Evolutionary conservation across 495 filamentous ascomycete species (phyloP).

Genomic region (Astrothelium subdiscretum): DNA sequence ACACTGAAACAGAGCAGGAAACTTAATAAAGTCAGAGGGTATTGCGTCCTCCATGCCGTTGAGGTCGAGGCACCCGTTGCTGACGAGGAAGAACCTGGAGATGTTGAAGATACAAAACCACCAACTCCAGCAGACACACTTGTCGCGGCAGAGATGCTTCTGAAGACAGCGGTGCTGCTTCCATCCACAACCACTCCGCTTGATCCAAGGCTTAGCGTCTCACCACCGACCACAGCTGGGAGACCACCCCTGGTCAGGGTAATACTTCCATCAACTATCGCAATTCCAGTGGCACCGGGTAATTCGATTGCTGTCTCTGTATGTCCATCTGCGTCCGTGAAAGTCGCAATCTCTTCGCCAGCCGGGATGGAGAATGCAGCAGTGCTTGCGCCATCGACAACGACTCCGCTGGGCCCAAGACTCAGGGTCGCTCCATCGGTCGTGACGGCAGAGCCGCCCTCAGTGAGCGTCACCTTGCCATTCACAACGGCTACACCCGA

Average conservation of each 20-base stretch:
- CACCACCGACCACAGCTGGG: background rate
- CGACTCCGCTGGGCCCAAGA: background rate
- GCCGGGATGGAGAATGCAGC: background rate
- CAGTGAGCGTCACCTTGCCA: background rate
- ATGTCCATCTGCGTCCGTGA: background rate
- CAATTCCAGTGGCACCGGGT: background rate
- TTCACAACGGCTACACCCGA: background rate
- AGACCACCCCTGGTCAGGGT: background rate
- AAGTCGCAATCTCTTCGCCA: background rate
- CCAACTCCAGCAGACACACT: background rate
- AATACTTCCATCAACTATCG: background rate
- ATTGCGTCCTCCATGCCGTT: background rate
- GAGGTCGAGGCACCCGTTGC: background rate
- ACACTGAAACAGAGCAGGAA: background rate
- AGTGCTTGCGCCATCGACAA: background rate
- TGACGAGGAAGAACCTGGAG: background rate
- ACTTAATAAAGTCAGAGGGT: background rate
- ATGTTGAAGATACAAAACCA: background rate
- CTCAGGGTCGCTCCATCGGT: background rate
- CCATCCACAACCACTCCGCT: background rate
- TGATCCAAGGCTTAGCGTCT: background rate
- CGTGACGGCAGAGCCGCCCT: background rate
- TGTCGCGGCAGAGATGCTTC: background rate
- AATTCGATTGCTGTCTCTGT: background rate
- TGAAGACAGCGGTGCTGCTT: background rate